Evolutionary conservation across 192 early-diverging fungal species (phyloP).

Genomic region (Spizellomyces sp.): DNA sequence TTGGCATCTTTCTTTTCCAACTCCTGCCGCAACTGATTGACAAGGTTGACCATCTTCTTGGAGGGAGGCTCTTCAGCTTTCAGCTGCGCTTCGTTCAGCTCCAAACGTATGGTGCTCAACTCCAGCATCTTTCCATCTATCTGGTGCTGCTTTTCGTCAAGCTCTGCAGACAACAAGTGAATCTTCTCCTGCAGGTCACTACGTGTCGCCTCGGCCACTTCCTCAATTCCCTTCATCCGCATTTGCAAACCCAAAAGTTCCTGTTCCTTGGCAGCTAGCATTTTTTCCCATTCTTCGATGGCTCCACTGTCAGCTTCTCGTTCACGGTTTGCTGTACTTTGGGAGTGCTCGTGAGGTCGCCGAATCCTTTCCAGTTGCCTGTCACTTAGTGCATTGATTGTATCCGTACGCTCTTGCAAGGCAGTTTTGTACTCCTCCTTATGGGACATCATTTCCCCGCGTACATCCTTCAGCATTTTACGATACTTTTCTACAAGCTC

Average conservation of each 20-base stretch:
- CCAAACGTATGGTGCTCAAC: background rate
- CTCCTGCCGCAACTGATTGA: conserved; percentile 12
- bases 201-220: conserved; percentile 19
- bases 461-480: conserved; percentile 39
- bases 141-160: conserved; percentile 23
- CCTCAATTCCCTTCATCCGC: conserved; percentile 5
- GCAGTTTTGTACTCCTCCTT: conserved; percentile 26
- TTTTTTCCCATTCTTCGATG: background rate
- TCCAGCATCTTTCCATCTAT: conserved; percentile 10
- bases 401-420: conserved; percentile 22
- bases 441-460: conserved; percentile 34
- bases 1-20: conserved; percentile 10
- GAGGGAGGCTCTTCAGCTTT: conserved; percentile 14
- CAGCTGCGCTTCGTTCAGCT: background rate
- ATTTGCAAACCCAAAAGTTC: conserved; percentile 10
- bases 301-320: background rate
- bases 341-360: conserved; percentile 13
- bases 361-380: conserved; percentile 30
- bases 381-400: conserved; percentile 33
- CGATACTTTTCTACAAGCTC: conserved; percentile 48
- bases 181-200: conserved; percentile 18
- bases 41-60: background rate
- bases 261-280: conserved; percentile 25
- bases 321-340: background rate
- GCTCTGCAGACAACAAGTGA: conserved; percentile 23